phyloP scores from a whole-genome alignment of 805 yeast genomes.

The Blastobotrys muscicola region DNA sequence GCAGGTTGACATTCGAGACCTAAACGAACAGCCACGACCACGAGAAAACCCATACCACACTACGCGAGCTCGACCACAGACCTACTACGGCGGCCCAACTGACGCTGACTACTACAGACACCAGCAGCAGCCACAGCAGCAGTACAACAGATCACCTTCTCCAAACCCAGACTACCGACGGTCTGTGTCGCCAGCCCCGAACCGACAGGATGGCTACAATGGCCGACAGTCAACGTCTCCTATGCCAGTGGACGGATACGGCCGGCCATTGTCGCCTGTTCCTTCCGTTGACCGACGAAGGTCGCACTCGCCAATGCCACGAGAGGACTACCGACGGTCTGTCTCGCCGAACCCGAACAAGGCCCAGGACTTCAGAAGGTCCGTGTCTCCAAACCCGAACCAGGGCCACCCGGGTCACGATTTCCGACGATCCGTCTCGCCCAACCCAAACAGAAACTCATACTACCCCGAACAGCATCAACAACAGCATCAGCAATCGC shows the following conservation, averaged over 20 bases:
- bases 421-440: neutral
- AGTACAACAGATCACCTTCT: constrained; percentile 8
- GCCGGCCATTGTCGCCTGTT: constrained; percentile 2
- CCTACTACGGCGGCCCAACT: constrained; percentile 5
- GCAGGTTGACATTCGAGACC: constrained; percentile 13
- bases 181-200: constrained; percentile 3
- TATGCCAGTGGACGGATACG: neutral
- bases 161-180: constrained; percentile 9
- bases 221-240: constrained; percentile 1
- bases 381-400: constrained; percentile 3
- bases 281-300: neutral
- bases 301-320: constrained; percentile 1
- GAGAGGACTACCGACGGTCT: constrained; percentile 4
- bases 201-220: constrained; percentile 1
- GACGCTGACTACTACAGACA: constrained; percentile 2
- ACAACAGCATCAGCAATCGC: constrained; percentile 10
- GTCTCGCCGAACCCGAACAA: constrained; percentile 1
- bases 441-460: neutral
- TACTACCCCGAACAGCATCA: constrained; percentile 5
- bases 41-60: constrained; percentile 8
- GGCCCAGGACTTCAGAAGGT: neutral
- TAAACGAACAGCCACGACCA: constrained; percentile 19
- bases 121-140: constrained; percentile 7
- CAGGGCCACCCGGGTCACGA: neutral
- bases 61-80: constrained; percentile 11